Base-by-base conservation (phyloP, 495 filamentous ascomycete genomes). In the Chaetomium tenue region DNA sequence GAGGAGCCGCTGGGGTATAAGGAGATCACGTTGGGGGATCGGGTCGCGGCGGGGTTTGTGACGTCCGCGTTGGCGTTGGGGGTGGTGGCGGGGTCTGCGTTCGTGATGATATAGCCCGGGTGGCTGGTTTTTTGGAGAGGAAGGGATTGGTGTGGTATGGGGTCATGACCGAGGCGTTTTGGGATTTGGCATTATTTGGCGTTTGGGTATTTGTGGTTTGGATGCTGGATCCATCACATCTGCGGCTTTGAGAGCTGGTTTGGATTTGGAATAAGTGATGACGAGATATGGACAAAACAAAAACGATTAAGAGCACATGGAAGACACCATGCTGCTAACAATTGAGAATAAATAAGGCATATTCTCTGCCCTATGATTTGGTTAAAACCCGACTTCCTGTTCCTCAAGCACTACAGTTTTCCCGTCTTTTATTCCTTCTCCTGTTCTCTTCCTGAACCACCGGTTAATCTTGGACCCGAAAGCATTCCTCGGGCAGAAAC, bases 21-120 rank as follows among this genome's bases (percentile, higher is more conserved):
- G 13, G 68, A 73, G 16, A 84, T 89, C 33, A 84, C 79, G 0
- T 80, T 77, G 2, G 83, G 78, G 1, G 89, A 90, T 58, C 77
- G 77, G 51, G 85, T 87, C 0, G 88, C 87, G 53, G 89, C 89
- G 9, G 86, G 83, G 5, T 84, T 91, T 58, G 52, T 88, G 59
- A 91, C 89, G 16, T 76, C 82, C 26, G 72, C 87, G 37, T 80
- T 90, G 5, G 71, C 84, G 23, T 71, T 80, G 18, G 75, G 78
- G 37, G 83, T 89, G 71, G 57, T 84, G 0, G 81, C 80, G 5
- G 78, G 79, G 13, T 70, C 72, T 40, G 69, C 74, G 46, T 80
- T 82, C 63, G 73, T 82, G n/a, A 76, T 77, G 62, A 72, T 73
- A 44, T 44, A 47, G 63, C 52, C 53, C 26, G 52, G 52, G 26